A percentile compares a stretch with the other conserved stretches of the same genome.
phyloP scores from a whole-genome alignment of 2,329 filamentous ascomycete genomes.

The Colletotrichum sp. region DNA sequence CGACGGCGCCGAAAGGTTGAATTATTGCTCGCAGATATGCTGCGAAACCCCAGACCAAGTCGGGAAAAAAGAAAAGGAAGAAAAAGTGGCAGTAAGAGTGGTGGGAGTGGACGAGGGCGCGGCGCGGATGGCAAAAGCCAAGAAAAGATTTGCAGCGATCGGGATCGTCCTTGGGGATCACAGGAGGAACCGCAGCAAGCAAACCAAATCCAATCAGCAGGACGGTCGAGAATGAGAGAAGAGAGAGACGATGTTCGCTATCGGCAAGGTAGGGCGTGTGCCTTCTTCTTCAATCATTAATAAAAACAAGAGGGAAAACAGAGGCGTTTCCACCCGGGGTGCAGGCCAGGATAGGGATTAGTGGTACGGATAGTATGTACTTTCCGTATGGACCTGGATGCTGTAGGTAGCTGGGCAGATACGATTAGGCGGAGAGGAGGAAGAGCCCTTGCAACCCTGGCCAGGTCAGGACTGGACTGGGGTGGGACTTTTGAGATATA shows the following conservation, averaged over 20 bases:
- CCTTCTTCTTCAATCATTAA: not conserved
- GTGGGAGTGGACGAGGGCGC: not conserved
- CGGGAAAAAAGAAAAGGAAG: not conserved
- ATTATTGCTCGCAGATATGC: not conserved
- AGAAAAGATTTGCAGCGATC: conserved; percentile 6
- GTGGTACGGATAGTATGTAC: not conserved
- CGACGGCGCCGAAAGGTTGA: not conserved
- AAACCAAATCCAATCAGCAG: not conserved
- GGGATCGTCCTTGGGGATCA: not conserved
- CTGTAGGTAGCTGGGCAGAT: not conserved
- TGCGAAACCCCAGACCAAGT: not conserved
- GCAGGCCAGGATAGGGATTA: conserved; percentile 7
- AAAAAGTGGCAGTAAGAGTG: not conserved
- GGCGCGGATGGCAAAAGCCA: not conserved
- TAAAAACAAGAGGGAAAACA: not conserved
- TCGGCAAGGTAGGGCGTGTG: not conserved
- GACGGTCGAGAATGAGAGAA: not conserved
- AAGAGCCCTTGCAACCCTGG: not conserved
- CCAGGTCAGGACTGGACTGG: not conserved
- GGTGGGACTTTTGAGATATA: conserved; percentile 14
- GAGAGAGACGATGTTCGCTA: not conserved
- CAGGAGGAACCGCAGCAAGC: not conserved
- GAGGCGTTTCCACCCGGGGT: conserved; percentile 14
- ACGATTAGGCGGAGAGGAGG: not conserved
- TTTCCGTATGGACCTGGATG: not conserved